Conservation (phyloP, 2,329 filamentous ascomycete species). For the Verticillium klebahnii region DNA sequence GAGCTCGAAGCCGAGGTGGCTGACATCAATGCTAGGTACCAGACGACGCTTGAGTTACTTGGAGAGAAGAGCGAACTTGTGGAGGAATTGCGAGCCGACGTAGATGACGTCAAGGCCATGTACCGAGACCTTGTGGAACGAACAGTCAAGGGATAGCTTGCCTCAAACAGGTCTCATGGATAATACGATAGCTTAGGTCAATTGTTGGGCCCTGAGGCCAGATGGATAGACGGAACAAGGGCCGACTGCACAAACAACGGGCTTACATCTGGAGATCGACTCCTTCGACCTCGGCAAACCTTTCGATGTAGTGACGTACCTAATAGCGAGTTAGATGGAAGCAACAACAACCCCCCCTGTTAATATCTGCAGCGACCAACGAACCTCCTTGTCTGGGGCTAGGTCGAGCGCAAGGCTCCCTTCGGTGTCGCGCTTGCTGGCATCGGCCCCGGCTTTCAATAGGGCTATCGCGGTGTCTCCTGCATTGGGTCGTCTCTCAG, state of each 20-base stretch:
- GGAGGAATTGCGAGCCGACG: constrained; percentile 84
- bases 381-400: constrained; percentile 79
- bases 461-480: constrained; percentile 79
- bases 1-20: constrained; percentile 64
- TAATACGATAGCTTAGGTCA: neutral
- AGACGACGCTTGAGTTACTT: constrained; percentile 88
- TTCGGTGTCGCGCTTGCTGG: constrained; percentile 68
- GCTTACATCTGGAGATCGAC: constrained; percentile 49
- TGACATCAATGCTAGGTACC: constrained; percentile 71
- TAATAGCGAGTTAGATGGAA: constrained; percentile 24
- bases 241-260: too few relatives aligned
- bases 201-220: neutral
- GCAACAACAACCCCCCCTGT: neutral
- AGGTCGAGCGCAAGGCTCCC: constrained; percentile 72
- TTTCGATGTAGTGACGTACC: constrained; percentile 72
- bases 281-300: constrained; percentile 78
- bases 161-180: neutral
- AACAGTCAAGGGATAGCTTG: constrained; percentile 57
- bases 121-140: constrained; percentile 89
- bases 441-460: constrained; percentile 79
- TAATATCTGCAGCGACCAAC: constrained; percentile 15
- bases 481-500: constrained; percentile 18
- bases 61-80: constrained; percentile 96
- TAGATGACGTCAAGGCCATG: constrained; percentile 91
- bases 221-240: neutral